phyloP scores from a whole-genome alignment of 805 yeast species.

The Starmerella tilneyi region DNA sequence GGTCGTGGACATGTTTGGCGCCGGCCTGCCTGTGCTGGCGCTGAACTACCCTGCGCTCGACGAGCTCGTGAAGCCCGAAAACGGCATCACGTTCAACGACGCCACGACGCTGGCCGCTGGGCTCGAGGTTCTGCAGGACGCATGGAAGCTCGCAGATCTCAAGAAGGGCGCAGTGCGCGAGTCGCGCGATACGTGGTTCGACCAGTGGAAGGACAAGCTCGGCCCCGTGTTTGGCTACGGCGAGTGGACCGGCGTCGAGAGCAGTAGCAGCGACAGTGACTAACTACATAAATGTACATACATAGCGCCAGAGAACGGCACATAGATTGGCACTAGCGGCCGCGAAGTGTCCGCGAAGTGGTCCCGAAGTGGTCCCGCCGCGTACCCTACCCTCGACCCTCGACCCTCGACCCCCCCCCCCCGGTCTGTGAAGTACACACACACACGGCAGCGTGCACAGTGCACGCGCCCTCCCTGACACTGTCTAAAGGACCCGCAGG shows the following conservation, averaged over 20 bases:
- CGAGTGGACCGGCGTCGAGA: conserved; percentile 24
- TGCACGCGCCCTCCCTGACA: not conserved
- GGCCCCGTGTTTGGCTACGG: conserved; percentile 37
- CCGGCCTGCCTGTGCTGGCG: conserved; percentile 85
- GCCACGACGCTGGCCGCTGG: conserved; percentile 39
- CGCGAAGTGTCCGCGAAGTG: no score
- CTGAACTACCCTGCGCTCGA: conserved; percentile 63
- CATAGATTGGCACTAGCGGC: no score
- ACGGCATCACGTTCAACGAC: conserved; percentile 53
- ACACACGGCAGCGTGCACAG: no score
- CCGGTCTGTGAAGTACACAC: not conserved
- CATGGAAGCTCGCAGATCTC: conserved; percentile 33
- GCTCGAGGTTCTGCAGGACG: conserved; percentile 31
- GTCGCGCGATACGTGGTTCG: conserved; percentile 59
- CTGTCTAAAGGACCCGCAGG: not conserved
- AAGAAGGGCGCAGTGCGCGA: conserved; percentile 66
- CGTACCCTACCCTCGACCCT: no score
- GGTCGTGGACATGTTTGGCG: conserved; percentile 89
- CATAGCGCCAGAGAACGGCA: no score
- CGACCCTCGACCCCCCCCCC: no score
- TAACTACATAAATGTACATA: no score
- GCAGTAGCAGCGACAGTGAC: conserved; percentile 22
- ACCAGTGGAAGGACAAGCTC: conserved; percentile 54
- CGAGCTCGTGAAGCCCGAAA: conserved; percentile 64
- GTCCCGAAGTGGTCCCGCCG: no score